Evolutionary conservation across 345 rosid genomes (phyloP).

Genomic region (Microcos paniculata): DNA sequence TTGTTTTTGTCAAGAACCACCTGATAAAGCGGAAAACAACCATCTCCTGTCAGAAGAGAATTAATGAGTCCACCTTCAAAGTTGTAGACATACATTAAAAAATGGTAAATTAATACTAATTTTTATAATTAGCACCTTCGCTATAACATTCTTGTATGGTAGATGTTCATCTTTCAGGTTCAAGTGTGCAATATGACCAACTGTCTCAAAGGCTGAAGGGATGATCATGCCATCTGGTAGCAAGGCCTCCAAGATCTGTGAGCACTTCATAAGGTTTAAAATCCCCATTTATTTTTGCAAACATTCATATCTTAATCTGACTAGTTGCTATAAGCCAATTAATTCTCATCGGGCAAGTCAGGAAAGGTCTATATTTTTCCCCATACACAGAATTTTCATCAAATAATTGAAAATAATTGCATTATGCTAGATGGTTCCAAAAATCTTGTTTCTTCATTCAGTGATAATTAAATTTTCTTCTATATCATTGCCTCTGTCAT

Average conservation of each 20-base stretch:
- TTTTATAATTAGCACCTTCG: constrained; percentile 49
- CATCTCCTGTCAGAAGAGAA: constrained; percentile 12
- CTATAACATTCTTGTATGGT: constrained; percentile 67
- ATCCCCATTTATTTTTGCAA: constrained; percentile 10
- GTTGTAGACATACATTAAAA: neutral
- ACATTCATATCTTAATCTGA: neutral
- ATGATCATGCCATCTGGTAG: constrained; percentile 65
- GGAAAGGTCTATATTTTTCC: neutral
- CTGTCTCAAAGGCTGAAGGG: constrained; percentile 91
- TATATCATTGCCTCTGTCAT: neutral
- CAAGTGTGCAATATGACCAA: constrained; percentile 86
- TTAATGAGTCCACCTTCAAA: constrained; percentile 4
- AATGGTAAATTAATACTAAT: constrained; percentile 3
- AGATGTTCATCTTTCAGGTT: constrained; percentile 77
- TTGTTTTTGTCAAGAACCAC: constrained; percentile 85
- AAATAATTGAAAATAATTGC: neutral
- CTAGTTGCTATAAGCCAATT: neutral
- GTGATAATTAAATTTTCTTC: neutral
- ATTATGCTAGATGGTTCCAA: neutral
- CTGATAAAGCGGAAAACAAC: constrained; percentile 35
- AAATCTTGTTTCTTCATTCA: neutral
- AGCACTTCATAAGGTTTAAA: constrained; percentile 8
- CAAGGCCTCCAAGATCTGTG: constrained; percentile 81
- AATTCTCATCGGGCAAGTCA: neutral
- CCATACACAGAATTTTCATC: neutral